Percentiles rank a stretch among this genome's conserved stretches.
These are phyloP conservation scores for Aspergillus carbonarius DNA, from an alignment of 2,329 filamentous ascomycete genomes.

Conservation along the genomic window DNA sequence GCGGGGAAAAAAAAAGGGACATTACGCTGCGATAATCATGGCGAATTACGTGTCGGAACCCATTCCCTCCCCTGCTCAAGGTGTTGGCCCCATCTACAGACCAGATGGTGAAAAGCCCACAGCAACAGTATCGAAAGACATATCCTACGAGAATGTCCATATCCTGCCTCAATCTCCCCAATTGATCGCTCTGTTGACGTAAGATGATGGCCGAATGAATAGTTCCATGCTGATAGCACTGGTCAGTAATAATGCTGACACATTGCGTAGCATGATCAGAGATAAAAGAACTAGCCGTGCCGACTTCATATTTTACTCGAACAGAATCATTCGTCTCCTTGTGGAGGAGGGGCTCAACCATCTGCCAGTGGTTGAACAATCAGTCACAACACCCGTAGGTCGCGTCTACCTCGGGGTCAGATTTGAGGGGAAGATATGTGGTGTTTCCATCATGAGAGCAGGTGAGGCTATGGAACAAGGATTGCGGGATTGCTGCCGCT, in stretches of 20 bases:
- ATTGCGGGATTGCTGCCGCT: slow-evolving; percentile 90
- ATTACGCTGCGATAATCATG: slow-evolving; percentile 17
- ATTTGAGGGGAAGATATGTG: slow-evolving; percentile 98
- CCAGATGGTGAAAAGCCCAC: slow-evolving; percentile 74
- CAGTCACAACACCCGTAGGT: slow-evolving; percentile 87
- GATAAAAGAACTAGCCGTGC: slow-evolving; percentile 85
- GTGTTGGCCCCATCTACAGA: slow-evolving; percentile 77
- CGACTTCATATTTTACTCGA: slow-evolving; percentile 99
- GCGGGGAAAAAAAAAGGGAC: background rate
- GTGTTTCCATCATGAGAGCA: slow-evolving; percentile 96
- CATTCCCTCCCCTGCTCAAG: slow-evolving; percentile 56
- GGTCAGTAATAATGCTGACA: slow-evolving; percentile 3
- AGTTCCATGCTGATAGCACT: background rate
- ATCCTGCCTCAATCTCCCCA: slow-evolving; percentile 91
- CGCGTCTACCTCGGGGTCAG: slow-evolving; percentile 84
- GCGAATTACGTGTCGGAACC: slow-evolving; percentile 27
- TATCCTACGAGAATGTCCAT: slow-evolving; percentile 82
- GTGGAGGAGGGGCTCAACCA: slow-evolving; percentile 98
- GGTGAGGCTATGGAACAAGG: slow-evolving; percentile 99
- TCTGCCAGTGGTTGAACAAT: slow-evolving; percentile 83
- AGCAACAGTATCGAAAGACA: slow-evolving; percentile 81
- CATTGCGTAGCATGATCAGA: slow-evolving; percentile 75
- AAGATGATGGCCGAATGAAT: slow-evolving; percentile 47
- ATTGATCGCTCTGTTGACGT: slow-evolving; percentile 96
- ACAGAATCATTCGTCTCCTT: slow-evolving; percentile 92